phyloP scores from a whole-genome alignment of 2,329 filamentous ascomycete genomes.

The Hypoxylon sp. region DNA sequence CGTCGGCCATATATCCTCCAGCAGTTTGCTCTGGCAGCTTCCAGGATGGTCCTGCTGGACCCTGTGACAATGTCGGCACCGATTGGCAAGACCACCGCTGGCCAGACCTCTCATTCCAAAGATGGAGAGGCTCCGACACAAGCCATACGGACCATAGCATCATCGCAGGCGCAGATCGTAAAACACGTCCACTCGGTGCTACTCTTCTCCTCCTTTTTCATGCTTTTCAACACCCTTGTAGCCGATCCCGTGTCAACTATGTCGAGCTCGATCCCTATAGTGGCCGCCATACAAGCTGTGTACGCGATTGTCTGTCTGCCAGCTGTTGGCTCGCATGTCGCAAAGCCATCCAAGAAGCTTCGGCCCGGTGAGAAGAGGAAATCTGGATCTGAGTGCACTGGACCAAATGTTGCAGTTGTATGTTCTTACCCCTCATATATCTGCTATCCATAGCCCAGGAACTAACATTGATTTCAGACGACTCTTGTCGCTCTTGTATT shows the following conservation, averaged over 20 bases:
- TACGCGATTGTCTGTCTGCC: conserved; percentile 75
- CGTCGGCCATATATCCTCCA: not conserved
- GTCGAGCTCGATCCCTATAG: conserved; percentile 68
- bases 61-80: conserved; percentile 56
- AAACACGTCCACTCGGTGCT: conserved; percentile 76
- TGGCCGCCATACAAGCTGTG: conserved; percentile 72
- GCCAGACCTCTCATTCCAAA: conserved; percentile 49
- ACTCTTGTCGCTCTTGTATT: conserved; percentile 76
- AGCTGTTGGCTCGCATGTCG: conserved; percentile 62
- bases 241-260: conserved; percentile 75
- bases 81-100: conserved; percentile 43
- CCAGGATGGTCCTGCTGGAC: conserved; percentile 52
- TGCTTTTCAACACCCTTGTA: conserved; percentile 75
- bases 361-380: conserved; percentile 68
- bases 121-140: conserved; percentile 48
- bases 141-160: conserved; percentile 55
- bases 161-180: conserved; percentile 60
- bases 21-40: not conserved
- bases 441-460: conserved; percentile 16
- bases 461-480: conserved; percentile 65
- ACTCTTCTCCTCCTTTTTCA: conserved; percentile 71
- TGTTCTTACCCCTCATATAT: conserved; percentile 41
- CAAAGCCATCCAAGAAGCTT: conserved; percentile 60
- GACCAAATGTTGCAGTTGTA: conserved; percentile 62
- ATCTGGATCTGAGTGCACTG: conserved; percentile 53